Evolutionary conservation across 257 asterid species (phyloP), one percentile per base, ranked within the genome.

Genomic region (Nemophila menziesii): DNA sequence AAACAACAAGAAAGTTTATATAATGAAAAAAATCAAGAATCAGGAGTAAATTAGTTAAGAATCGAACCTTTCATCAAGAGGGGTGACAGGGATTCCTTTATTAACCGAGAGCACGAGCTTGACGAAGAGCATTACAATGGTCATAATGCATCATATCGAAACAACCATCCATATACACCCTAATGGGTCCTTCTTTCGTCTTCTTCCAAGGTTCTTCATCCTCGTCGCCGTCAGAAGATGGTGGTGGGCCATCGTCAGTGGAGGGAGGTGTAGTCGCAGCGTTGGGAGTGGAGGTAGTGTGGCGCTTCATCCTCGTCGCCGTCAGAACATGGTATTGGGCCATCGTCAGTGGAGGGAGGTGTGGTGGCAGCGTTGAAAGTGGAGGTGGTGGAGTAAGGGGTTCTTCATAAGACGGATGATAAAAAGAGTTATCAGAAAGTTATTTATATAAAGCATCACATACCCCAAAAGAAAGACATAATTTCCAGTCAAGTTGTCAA

Each of bases 121-220:
- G 98, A 36, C 98, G 95, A 49, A 90, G 92, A 43, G 98, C 98
- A 56, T 90, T 90, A 58, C 96, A 86, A 61, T 90, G 98, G 17
- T 96, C 98, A 57, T 90, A 89, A 64, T 89, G 98, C 98, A 89
- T 89, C 98, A 89, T 80, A 53, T 89, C 95, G 60, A 89, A 89
- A 61, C 95, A 84, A 17, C 98, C 95, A 53, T 84, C 96, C 98
- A 89, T 89, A 41, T 89, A 84, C 20, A 89, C 98, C 86, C 96
- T 72, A 45, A 89, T 72, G 8, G 87, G 87, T 51, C 82, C 66
- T 74, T 82, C 84, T 65, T 74, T 70, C 68, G 66, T 80, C 67
- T 60, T 65, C 60, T 43, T 63, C 54, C 60, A 52, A 11, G 45
- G 19, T 14, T 16, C 53, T 23, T 22, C 38, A 9, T n/a, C n/a